phyloP scores from a whole-genome alignment of 2,329 filamentous ascomycete species.

The Tolypocladium paradoxum region DNA sequence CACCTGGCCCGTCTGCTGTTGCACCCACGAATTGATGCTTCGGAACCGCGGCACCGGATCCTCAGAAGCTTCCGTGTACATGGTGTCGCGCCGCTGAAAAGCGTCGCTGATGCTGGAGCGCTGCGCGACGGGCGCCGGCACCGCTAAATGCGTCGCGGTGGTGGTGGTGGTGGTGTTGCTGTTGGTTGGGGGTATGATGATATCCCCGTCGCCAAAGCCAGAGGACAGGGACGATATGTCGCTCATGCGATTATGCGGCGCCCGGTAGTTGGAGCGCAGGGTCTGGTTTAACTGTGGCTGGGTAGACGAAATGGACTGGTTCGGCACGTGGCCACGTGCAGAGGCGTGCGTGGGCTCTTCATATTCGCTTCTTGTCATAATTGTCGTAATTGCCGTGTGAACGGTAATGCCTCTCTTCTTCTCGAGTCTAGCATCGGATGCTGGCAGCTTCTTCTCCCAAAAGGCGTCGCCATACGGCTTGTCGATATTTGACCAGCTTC shows the following conservation, averaged over 20 bases:
- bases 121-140: conserved; percentile 2
- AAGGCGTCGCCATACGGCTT: conserved; percentile 13
- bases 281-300: conserved; percentile 7
- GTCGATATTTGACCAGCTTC: conserved; percentile 22
- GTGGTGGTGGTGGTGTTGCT: conserved; percentile 8
- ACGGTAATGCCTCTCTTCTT: conserved; percentile 2
- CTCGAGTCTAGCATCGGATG: background rate
- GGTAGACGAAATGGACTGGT: conserved; percentile 1
- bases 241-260: conserved; percentile 27
- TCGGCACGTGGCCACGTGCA: background rate
- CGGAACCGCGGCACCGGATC: conserved; percentile 46
- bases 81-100: conserved; percentile 30
- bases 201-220: conserved; percentile 52
- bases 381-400: conserved; percentile 4
- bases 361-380: conserved; percentile 2
- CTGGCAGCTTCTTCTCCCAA: conserved; percentile 5
- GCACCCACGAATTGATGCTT: conserved; percentile 52
- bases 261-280: conserved; percentile 7
- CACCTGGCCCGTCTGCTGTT: conserved; percentile 48
- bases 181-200: conserved; percentile 30
- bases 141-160: background rate
- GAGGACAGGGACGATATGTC: conserved; percentile 52
- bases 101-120: conserved; percentile 5
- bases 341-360: background rate
- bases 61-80: conserved; percentile 42